phyloP scores from a whole-genome alignment of 768 basidiomycete genomes.

The Boletus vinaceobasis region DNA sequence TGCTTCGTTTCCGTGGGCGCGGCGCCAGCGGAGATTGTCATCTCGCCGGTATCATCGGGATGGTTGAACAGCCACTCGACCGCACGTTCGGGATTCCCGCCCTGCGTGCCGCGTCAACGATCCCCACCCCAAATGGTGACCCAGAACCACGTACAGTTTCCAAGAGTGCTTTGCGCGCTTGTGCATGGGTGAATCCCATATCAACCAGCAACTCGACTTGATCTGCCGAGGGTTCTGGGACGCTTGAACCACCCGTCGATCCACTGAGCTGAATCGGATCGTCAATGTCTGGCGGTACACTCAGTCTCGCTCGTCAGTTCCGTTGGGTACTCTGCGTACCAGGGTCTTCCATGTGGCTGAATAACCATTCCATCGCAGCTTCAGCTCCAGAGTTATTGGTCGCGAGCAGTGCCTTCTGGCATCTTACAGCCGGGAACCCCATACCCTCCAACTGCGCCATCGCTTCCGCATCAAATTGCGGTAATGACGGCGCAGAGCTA shows the following conservation, averaged over 20 bases:
- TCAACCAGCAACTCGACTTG: constrained; percentile 73
- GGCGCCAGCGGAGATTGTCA: constrained; percentile 28
- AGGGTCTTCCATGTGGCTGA: constrained; percentile 91
- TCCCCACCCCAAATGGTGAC: background rate
- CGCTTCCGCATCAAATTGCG: constrained; percentile 70
- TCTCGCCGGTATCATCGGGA: constrained; percentile 80
- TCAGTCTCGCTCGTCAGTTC: background rate
- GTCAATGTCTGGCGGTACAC: constrained; percentile 71
- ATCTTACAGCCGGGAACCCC: constrained; percentile 86
- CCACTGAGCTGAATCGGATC: constrained; percentile 50
- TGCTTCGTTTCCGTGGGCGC: constrained; percentile 11
- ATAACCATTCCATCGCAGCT: constrained; percentile 94
- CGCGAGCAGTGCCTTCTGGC: constrained; percentile 86
- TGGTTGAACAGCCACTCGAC: constrained; percentile 97
- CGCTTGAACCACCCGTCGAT: constrained; percentile 16
- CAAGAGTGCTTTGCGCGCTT: constrained; percentile 81
- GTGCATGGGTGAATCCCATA: constrained; percentile 87
- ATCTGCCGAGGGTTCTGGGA: constrained; percentile 61
- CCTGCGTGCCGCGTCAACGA: constrained; percentile 36
- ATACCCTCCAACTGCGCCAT: constrained; percentile 78
- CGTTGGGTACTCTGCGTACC: constrained; percentile 41
- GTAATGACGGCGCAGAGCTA: constrained; percentile 40
- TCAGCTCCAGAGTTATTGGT: constrained; percentile 77
- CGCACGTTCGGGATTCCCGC: constrained; percentile 76
- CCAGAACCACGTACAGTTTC: constrained; percentile 63